These are phyloP conservation scores for Fusarium robinianum DNA, from an alignment of 2,329 filamentous ascomycete species.

Conservation along the genomic window DNA sequence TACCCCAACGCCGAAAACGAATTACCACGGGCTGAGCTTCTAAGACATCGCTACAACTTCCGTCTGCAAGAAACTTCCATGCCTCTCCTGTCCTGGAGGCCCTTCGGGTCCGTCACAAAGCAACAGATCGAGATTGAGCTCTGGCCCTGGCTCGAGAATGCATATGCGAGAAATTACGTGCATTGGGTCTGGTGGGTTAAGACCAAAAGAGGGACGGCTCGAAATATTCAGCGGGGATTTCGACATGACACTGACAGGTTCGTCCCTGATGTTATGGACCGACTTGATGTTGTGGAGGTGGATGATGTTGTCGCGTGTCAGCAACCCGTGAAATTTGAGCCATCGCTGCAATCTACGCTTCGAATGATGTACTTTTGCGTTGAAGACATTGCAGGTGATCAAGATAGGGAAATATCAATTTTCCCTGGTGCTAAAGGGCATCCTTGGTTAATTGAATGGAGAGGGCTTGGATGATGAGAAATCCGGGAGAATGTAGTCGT, in stretches of 20 bases:
- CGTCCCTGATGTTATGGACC: background rate
- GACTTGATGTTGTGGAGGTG: background rate
- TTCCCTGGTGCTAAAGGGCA: constrained; percentile 9
- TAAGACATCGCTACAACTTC: constrained; percentile 6
- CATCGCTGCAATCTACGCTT: constrained; percentile 3
- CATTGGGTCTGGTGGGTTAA: constrained; percentile 9
- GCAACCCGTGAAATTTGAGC: background rate
- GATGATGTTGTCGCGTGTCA: background rate
- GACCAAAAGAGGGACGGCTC: background rate
- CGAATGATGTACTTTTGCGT: constrained; percentile 7
- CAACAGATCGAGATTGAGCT: constrained; percentile 4
- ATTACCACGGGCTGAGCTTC: constrained; percentile 3
- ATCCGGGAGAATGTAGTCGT: too few relatives aligned
- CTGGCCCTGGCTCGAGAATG: constrained; percentile 9
- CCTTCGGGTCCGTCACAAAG: constrained; percentile 3
- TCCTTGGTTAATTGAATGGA: constrained; percentile 14
- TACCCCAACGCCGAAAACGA: background rate
- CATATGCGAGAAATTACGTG: background rate
- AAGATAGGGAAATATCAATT: constrained; percentile 8
- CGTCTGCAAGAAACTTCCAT: background rate
- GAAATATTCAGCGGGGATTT: constrained; percentile 2
- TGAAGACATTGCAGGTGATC: background rate
- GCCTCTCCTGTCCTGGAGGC: constrained; percentile 1
- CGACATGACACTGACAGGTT: constrained; percentile 5
- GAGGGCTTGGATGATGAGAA: constrained; percentile 10